phyloP scores from a whole-genome alignment of 2,329 filamentous ascomycete genomes.

The Talaromyces atroroseus region DNA sequence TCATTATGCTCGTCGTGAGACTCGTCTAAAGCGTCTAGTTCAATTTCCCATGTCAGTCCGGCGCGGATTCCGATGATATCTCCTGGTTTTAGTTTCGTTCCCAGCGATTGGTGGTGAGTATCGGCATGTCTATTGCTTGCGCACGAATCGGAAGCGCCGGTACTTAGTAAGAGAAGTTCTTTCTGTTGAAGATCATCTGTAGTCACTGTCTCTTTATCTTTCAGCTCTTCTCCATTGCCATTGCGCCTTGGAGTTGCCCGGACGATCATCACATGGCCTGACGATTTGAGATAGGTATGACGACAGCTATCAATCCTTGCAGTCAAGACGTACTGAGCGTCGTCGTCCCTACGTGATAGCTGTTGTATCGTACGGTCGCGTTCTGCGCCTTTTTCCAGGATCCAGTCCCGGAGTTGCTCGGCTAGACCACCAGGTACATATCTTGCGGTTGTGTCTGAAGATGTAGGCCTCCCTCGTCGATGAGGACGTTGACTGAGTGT shows the following conservation, averaged over 20 bases:
- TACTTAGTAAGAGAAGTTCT: conserved; percentile 27
- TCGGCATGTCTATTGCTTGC: not conserved
- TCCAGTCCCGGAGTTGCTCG: conserved; percentile 36
- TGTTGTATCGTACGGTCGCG: conserved; percentile 16
- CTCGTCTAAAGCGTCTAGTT: conserved; percentile 16
- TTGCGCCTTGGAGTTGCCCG: not conserved
- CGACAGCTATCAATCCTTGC: conserved; percentile 3
- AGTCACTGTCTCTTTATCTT: not conserved
- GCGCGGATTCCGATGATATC: conserved; percentile 26
- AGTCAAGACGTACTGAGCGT: not conserved
- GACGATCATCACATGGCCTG: conserved; percentile 8
- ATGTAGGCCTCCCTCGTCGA: conserved; percentile 23
- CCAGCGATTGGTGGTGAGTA: not conserved
- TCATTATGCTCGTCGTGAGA: not conserved
- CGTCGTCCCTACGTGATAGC: not conserved
- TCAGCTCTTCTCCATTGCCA: too few species aligned
- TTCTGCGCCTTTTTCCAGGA: conserved; percentile 34
- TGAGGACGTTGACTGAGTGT: conserved; percentile 24
- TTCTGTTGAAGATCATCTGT: not conserved
- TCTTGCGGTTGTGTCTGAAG: conserved; percentile 17
- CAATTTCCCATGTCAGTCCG: conserved; percentile 33
- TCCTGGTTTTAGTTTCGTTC: conserved; percentile 10
- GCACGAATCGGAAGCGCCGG: not conserved
- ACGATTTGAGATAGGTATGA: conserved; percentile 7
- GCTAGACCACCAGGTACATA: conserved; percentile 38